A percentile compares a stretch with the other conserved stretches of the same genome.
These are phyloP conservation scores for Solanum microdontum DNA, from an alignment of 257 asterid genomes.

Conservation along the genomic window DNA sequence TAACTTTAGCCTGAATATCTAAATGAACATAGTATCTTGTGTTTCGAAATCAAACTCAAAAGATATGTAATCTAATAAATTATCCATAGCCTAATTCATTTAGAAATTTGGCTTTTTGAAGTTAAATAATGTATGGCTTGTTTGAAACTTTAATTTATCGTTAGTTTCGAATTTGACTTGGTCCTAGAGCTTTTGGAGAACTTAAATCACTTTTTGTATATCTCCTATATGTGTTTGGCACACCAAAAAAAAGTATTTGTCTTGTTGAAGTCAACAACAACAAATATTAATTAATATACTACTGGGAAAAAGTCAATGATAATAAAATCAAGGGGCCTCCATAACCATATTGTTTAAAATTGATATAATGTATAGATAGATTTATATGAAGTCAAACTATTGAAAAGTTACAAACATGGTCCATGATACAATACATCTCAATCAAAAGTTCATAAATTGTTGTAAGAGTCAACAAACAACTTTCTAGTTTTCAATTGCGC, in stretches of 20 bases:
- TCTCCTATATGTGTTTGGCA: too few relatives aligned
- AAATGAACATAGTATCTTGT: not conserved
- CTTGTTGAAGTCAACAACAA: not conserved
- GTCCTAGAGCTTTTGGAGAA: not conserved
- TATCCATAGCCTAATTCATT: too few relatives aligned
- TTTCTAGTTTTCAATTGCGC: not conserved
- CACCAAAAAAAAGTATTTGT: not conserved
- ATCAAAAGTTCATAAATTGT: not conserved
- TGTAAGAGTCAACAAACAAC: not conserved
- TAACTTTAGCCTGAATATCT: too few relatives aligned
- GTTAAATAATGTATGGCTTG: not conserved
- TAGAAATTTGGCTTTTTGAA: not conserved
- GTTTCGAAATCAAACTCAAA: not conserved
- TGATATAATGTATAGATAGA: not conserved
- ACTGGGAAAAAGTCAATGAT: not conserved
- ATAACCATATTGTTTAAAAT: not conserved
- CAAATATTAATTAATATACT: not conserved
- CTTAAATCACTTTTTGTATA: not conserved
- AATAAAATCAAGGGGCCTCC: not conserved
- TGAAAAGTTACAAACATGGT: not conserved
- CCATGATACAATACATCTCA: not conserved
- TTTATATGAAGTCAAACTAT: not conserved
- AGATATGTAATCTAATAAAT: too few relatives aligned
- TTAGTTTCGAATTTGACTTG: not conserved
- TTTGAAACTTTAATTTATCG: not conserved